These are phyloP conservation scores for Isabelozyma rhagii DNA, from an alignment of 805 yeast genomes.

Conservation along the genomic window DNA sequence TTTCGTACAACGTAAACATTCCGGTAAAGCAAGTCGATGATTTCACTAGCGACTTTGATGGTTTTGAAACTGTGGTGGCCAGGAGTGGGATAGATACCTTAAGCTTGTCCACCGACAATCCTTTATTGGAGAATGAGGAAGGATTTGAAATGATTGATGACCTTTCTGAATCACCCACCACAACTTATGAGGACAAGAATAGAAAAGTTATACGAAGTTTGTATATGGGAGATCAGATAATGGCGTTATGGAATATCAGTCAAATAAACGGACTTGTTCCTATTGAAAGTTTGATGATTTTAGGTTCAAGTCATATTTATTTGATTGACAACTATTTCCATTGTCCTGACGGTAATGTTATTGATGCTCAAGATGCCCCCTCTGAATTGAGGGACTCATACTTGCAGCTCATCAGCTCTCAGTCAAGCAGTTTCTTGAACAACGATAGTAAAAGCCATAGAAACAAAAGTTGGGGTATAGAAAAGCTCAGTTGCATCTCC, in stretches of 20 bases:
- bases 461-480: constrained; percentile 58
- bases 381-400: constrained; percentile 61
- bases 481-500: constrained; percentile 59
- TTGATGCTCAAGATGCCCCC: constrained; percentile 68
- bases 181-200: constrained; percentile 60
- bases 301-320: constrained; percentile 65
- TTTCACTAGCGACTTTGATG: constrained; percentile 12
- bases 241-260: constrained; percentile 72
- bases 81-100: constrained; percentile 25
- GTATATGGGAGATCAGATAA: constrained; percentile 66
- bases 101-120: constrained; percentile 14
- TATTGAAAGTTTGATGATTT: constrained; percentile 68
- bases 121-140: constrained; percentile 16
- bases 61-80: constrained; percentile 12
- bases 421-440: constrained; percentile 25
- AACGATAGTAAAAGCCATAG: constrained; percentile 36
- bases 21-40: constrained; percentile 25
- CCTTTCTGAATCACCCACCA: constrained; percentile 16
- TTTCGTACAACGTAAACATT: constrained; percentile 39
- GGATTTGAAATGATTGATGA: constrained; percentile 46
- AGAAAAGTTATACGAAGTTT: constrained; percentile 70
- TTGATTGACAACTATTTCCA: constrained; percentile 69
- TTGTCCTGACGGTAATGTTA: constrained; percentile 47
- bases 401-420: constrained; percentile 58
- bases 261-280: constrained; percentile 75